Conservation (phyloP, 352 stramenopile genomes). For the Globisporangium barbulae region DNA sequence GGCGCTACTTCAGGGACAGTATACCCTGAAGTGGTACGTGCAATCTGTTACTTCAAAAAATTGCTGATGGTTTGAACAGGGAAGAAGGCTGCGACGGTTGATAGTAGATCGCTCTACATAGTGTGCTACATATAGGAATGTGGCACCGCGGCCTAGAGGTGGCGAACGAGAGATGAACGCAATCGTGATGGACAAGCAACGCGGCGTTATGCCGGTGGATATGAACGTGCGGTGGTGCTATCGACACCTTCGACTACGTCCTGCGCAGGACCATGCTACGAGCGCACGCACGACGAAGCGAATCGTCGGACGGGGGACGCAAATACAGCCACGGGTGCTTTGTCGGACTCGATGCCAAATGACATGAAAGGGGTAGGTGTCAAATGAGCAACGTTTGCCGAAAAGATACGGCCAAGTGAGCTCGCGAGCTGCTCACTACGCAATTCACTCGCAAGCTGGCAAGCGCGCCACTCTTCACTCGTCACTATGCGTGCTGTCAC, state of each 20-base stretch:
- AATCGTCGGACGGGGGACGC: no score
- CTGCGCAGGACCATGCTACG: background rate
- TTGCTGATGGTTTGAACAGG: background rate
- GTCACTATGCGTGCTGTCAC: constrained; percentile 7
- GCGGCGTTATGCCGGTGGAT: background rate
- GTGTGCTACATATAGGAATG: background rate
- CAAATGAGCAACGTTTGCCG: background rate
- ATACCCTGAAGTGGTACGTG: background rate
- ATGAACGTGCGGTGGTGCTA: background rate
- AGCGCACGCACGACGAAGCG: no score
- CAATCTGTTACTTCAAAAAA: background rate
- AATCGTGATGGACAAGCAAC: no score
- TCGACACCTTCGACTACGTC: background rate
- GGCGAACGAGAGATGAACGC: no score
- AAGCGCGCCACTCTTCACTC: background rate
- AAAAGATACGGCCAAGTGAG: background rate
- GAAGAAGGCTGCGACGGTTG: background rate
- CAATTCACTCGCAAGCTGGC: background rate
- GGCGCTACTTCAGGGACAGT: constrained; percentile 6
- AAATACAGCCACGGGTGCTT: no score
- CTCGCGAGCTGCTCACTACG: background rate
- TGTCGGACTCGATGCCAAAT: background rate
- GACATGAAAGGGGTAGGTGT: constrained; percentile 15
- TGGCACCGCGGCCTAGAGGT: background rate
- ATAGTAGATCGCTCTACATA: background rate